phyloP scores from a whole-genome alignment of 2,329 filamentous ascomycete genomes.

The Camillea tinctor region DNA sequence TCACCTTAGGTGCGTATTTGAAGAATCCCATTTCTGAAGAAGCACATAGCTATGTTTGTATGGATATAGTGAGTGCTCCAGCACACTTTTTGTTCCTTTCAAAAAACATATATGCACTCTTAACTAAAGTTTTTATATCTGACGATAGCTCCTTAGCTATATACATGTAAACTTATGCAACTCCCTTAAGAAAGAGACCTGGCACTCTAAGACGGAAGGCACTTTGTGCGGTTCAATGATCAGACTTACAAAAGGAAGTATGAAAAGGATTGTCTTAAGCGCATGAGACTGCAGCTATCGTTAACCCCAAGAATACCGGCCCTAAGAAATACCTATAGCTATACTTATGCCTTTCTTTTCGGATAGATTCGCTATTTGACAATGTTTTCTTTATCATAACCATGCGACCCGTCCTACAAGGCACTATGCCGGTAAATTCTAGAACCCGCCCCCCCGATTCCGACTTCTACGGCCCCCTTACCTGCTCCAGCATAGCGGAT shows the following conservation, averaged over 20 bases:
- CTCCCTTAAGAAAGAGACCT: background rate
- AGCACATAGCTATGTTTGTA: background rate
- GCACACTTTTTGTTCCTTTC: background rate
- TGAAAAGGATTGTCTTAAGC: background rate
- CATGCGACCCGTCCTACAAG: background rate
- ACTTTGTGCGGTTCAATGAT: background rate
- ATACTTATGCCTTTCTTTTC: background rate
- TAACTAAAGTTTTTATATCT: background rate
- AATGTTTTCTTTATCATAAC: constrained; percentile 15
- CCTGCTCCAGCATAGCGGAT: constrained; percentile 15
- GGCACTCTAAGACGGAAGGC: background rate
- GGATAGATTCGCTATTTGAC: constrained; percentile 3
- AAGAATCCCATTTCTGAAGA: background rate
- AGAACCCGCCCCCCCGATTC: constrained; percentile 2
- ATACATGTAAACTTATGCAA: background rate
- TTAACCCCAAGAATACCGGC: background rate
- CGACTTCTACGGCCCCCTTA: background rate
- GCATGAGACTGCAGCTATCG: background rate
- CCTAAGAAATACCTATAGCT: background rate
- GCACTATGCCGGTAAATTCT: background rate
- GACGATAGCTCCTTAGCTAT: background rate
- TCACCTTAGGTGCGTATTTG: background rate
- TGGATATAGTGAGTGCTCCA: background rate
- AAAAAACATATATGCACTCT: background rate
- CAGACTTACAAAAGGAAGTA: background rate